Conservation (phyloP, 768 basidiomycete genomes). For the Hemileccinum impolitum region DNA sequence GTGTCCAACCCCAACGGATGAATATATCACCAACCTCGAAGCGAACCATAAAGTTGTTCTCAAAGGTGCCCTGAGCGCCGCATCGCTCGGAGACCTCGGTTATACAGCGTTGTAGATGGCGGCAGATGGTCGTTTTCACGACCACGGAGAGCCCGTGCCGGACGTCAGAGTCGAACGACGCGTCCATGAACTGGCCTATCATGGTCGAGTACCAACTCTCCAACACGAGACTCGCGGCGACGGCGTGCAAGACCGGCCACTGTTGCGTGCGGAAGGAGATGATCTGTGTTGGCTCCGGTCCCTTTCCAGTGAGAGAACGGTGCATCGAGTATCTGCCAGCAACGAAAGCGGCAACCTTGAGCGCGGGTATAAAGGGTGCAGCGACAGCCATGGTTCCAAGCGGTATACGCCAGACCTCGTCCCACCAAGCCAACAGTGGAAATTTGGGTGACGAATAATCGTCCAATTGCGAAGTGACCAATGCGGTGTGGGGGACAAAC, state of each 20-base stretch:
- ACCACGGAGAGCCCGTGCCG: slow-evolving; percentile 56
- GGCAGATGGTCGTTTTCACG: slow-evolving; percentile 51
- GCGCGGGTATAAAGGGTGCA: slow-evolving; percentile 48
- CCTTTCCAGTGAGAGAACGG: slow-evolving; percentile 47
- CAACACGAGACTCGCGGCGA: slow-evolving; percentile 51
- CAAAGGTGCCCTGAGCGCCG: slow-evolving; percentile 65
- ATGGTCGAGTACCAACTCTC: slow-evolving; percentile 43
- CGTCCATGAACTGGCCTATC: slow-evolving; percentile 37
- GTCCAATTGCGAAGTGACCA: slow-evolving; percentile 33
- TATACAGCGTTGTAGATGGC: slow-evolving; percentile 50
- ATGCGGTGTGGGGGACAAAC: slow-evolving; percentile 37
- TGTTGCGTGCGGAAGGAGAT: slow-evolving; percentile 65
- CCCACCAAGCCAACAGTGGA: slow-evolving; percentile 51
- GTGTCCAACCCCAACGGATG: background rate
- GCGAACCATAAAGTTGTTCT: slow-evolving; percentile 56
- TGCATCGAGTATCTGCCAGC: slow-evolving; percentile 57
- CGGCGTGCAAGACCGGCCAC: slow-evolving; percentile 52
- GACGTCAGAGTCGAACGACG: slow-evolving; percentile 41
- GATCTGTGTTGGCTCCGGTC: slow-evolving; percentile 44
- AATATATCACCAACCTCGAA: slow-evolving; percentile 41
- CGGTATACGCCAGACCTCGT: slow-evolving; percentile 53
- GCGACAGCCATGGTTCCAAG: slow-evolving; percentile 52
- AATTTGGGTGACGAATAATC: slow-evolving; percentile 35
- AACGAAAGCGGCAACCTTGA: slow-evolving; percentile 53
- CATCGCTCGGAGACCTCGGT: slow-evolving; percentile 59